Evolutionary conservation across 1,284 basidiomycete genomes (phyloP), one percentile per base, ranked within the genome.

Genomic region (Ustilago shanxiensis): DNA sequence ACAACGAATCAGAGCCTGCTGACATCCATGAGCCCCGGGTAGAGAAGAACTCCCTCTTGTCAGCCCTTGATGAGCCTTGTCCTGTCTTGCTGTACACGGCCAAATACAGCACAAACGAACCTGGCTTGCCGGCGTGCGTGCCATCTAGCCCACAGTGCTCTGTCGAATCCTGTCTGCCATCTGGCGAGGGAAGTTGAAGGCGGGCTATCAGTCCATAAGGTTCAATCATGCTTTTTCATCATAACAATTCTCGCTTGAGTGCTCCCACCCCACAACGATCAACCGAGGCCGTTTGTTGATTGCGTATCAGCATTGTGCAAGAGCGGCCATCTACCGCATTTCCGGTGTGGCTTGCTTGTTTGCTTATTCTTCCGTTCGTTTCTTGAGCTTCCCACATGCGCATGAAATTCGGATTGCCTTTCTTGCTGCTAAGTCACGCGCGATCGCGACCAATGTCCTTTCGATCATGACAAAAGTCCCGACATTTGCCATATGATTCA

Each of bases 341-440:
- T 22, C 44, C 1, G 44, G 44, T 47, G 44, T 47, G 44, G 44
- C 44, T 8, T 47, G 22, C 44, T 22, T 47, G 22, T 20, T 47
- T 47, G 7, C 31, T 26, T 11, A 20, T 47, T 47, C 44, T 3
- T 13, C 22, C 47, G 47, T 28, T 18, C 26, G 20, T 35, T 28
- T 8, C 28, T n/a, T 33, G 29, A n/a, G n/a, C 8, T 37, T 56
- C 22, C 37, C 39, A 52, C 9, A 44, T 44, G 8, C 2, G 47
- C 47, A 50, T 50, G 47, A 50, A 8, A 26, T 9, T 26, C 14
- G 47, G 20, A 11, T 49, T 49, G 47, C 20, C 47, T 1, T 16
- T 13, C 26, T 9, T n/a, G 37, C 22, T 41, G 37, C 54, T 56
- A 22, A 41, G 37, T 56, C 54, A 44, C 37, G 39, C 39, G 26